phyloP scores from a whole-genome alignment of 176 grass and related monocot species.

The Otatea glauca region DNA sequence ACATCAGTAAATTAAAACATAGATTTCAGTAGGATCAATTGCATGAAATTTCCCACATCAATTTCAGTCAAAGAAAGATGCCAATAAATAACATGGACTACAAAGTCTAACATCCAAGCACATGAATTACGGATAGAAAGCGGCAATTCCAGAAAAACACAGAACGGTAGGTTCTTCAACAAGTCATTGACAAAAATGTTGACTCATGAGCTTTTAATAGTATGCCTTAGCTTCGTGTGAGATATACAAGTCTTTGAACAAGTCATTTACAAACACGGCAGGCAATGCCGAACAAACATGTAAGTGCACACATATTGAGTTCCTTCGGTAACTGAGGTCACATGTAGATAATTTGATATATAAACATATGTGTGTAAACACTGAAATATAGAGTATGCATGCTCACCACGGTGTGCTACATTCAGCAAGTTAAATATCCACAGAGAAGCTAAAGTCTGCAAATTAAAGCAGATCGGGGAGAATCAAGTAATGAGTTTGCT shows the following conservation, averaged over 20 bases:
- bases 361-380: constrained; percentile 13
- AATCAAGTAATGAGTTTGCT: not conserved
- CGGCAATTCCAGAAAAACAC: not conserved
- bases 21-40: not conserved
- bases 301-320: not conserved
- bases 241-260: not conserved
- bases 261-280: not conserved
- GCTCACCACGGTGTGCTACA: constrained; percentile 32
- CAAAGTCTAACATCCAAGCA: not conserved
- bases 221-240: not conserved
- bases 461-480: constrained; percentile 33
- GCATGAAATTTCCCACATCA: not conserved
- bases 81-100: not conserved
- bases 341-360: constrained; percentile 27
- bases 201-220: not conserved
- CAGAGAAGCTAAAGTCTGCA: constrained; percentile 35
- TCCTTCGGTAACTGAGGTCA: constrained; percentile 11
- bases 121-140: not conserved
- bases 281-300: not conserved
- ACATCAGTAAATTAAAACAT: constrained; percentile 1
- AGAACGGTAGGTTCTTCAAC: constrained; percentile 6
- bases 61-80: constrained; percentile 11
- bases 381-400: not conserved
- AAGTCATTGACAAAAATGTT: not conserved
- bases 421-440: constrained; percentile 40